These are phyloP conservation scores for Penium margaritaceum DNA, from an alignment of 139 green algal species.

Conservation along the genomic window DNA sequence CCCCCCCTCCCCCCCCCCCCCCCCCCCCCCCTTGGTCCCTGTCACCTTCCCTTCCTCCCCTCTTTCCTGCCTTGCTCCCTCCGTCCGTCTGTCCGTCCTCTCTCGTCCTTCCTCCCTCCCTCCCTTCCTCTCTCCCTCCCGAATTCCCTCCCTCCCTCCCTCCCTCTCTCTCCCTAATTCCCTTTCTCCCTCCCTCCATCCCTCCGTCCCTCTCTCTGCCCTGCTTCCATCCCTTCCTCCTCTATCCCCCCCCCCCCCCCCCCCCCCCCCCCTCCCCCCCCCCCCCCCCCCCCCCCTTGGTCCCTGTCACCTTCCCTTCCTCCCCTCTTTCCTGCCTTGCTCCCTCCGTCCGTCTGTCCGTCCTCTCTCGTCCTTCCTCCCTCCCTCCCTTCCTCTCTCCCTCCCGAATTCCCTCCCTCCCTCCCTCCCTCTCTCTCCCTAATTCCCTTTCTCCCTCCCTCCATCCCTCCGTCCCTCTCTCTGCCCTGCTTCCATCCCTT, in stretches of 20 bases:
- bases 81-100: neutral
- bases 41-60: neutral
- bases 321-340: neutral
- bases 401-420: neutral
- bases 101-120: neutral
- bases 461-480: no score
- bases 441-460: conserved; percentile 72
- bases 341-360: neutral
- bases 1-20: neutral
- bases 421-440: conserved; percentile 57
- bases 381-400: neutral
- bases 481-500: no score
- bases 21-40: neutral
- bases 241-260: no score
- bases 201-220: no score
- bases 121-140: neutral
- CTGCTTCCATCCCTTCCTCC: neutral
- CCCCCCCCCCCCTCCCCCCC: conserved; percentile 75
- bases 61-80: no score
- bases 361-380: no score
- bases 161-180: no score
- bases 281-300: no score
- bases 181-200: neutral
- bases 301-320: neutral
- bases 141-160: no score